Evolutionary conservation across 768 basidiomycete genomes (phyloP), one percentile per base, ranked within the genome.

Genomic region (Termitomyces sp.): DNA sequence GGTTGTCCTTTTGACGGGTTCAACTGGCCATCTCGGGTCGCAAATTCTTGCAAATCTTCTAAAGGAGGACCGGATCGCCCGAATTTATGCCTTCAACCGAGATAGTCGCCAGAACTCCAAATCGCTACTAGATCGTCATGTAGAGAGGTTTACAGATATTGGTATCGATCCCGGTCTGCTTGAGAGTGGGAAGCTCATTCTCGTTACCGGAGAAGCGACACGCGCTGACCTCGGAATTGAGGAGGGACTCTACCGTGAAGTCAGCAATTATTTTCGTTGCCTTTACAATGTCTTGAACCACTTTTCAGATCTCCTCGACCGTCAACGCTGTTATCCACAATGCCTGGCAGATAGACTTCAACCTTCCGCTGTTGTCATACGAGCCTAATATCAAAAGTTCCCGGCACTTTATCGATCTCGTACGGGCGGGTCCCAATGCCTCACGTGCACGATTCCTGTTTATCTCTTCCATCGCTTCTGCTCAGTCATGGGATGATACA

Each of bases 341-440:
- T 11, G 52, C 52, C 9, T 53, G 52, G 52, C 27, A 43, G 14
- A 23, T 53, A 32, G 42, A 53, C 31, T 53, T 53, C 53, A 53
- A 53, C n/a, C 42, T 43, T 17, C 11, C 41, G 8, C 32, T 53
- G 19, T 21, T 17, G 29, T 43, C 53, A 14, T 53, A 53, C 21
- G 53, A 53, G 10, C 53, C 53, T 5, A 53, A 34, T 16, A 53
- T 44, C 14, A 17, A 31, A 23, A 44, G 42, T 9, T 44, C 53
- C 1, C 53, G 42, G 7, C 6, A 53, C 23, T 19, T 53, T 23
- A 35, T 53, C 9, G 53, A 53, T 29, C 53, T 53, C 9, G n/a
- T 53, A n/a, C 21, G 29, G 43, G 27, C 29, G 9, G 38, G 52
- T 19, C 31, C 27, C 5, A 42, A 53, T 32, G 29, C 31, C 6